Conservation (phyloP, 1,284 basidiomycete species). For the Moesziomyces sp. region DNA sequence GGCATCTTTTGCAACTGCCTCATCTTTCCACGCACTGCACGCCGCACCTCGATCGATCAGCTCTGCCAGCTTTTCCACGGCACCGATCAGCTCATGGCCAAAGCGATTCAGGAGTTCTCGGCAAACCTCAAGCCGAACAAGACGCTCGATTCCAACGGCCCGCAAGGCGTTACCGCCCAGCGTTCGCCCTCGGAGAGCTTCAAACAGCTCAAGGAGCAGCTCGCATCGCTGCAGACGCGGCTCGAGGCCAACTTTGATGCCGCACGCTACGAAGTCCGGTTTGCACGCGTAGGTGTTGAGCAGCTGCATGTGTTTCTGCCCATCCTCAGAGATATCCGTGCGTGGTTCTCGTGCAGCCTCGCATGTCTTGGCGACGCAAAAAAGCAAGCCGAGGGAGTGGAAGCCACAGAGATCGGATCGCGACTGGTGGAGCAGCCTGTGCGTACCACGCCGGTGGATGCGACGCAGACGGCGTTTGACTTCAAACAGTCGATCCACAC, state of each 20-base stretch:
- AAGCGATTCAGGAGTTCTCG: conserved; percentile 43
- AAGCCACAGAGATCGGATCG: neutral
- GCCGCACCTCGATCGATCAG: conserved; percentile 25
- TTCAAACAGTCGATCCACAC: conserved; percentile 15
- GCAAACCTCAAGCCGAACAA: neutral
- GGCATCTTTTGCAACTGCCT: conserved; percentile 41
- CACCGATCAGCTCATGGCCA: conserved; percentile 30
- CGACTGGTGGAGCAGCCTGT: no score
- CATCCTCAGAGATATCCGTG: conserved; percentile 31
- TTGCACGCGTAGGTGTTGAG: conserved; percentile 38
- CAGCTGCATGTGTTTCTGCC: conserved; percentile 26
- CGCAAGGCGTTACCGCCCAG: neutral
- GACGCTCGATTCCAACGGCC: neutral
- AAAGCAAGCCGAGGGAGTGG: neutral
- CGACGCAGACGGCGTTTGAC: conserved; percentile 7
- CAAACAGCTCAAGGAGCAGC: conserved; percentile 17
- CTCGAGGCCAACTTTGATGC: conserved; percentile 38
- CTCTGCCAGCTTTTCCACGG: conserved; percentile 26
- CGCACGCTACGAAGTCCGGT: conserved; percentile 51
- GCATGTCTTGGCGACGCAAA: conserved; percentile 10
- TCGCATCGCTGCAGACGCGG: conserved; percentile 10
- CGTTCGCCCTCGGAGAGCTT: neutral
- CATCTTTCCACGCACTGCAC: conserved; percentile 50
- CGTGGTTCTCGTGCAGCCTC: conserved; percentile 53
- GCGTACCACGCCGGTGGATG: neutral